A percentile compares a stretch with the other conserved stretches of the same genome.
Evolutionary conservation across 768 basidiomycete species (phyloP).

Genomic region (Mrakia blollopis): DNA sequence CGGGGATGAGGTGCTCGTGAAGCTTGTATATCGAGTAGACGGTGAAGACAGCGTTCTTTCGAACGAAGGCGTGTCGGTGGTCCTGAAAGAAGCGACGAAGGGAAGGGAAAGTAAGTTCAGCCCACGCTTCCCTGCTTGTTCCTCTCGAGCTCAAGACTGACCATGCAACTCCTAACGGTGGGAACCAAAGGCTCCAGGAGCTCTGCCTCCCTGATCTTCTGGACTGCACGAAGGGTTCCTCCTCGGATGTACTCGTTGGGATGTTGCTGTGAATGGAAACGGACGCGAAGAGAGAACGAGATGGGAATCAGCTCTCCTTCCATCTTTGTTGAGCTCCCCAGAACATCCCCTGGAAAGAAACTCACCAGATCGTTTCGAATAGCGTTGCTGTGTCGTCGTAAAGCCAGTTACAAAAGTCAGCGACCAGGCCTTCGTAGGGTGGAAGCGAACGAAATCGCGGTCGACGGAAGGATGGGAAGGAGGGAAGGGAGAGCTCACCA

Average conservation of each 20-base stretch:
- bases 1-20: slow-evolving; percentile 90
- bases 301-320: slow-evolving; percentile 9
- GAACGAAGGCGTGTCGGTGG: slow-evolving; percentile 94
- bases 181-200: slow-evolving; percentile 93
- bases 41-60: slow-evolving; percentile 97
- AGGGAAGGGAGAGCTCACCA: slow-evolving; percentile 59
- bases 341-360: not conserved
- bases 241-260: slow-evolving; percentile 99
- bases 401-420: not conserved
- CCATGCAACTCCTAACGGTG: slow-evolving; percentile 81
- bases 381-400: slow-evolving; percentile 62
- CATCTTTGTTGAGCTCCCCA: not conserved
- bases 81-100: slow-evolving; percentile 50
- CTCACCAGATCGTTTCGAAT: slow-evolving; percentile 93
- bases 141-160: slow-evolving; percentile 35
- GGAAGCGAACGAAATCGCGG: not conserved
- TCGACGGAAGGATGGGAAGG: not conserved
- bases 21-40: slow-evolving; percentile 89
- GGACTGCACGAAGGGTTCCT: slow-evolving; percentile 90
- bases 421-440: not conserved
- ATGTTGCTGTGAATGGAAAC: slow-evolving; percentile 65
- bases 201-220: slow-evolving; percentile 90
- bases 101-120: not conserved
- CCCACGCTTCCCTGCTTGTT: not conserved
- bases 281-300: not conserved